These are phyloP conservation scores for Backusella westeae DNA, from an alignment of 192 early-diverging fungal genomes.

Conservation along the genomic window DNA sequence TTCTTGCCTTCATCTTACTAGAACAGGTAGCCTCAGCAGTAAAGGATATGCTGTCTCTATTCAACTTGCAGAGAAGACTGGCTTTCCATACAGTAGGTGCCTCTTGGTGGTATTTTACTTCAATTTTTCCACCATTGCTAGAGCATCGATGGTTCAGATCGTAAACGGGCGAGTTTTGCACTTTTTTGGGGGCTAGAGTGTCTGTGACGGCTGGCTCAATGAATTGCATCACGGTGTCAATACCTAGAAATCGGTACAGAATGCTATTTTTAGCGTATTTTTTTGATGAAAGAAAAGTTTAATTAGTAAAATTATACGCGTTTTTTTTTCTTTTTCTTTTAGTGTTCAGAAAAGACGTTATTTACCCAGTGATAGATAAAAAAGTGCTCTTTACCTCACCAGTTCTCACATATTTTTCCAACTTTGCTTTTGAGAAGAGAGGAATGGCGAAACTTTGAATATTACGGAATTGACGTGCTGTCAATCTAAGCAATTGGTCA, in stretches of 20 bases:
- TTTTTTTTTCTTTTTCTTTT: not conserved
- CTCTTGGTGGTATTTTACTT: not conserved
- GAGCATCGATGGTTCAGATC: not conserved
- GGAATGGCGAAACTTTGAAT: not conserved
- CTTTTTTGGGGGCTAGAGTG: not conserved
- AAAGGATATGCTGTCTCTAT: not conserved
- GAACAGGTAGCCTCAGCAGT: not conserved
- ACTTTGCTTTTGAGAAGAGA: not conserved
- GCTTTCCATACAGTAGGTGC: not conserved
- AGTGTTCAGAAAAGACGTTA: not conserved
- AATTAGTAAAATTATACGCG: not conserved
- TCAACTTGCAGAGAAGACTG: not conserved
- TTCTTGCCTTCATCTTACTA: not conserved
- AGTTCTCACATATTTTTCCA: not conserved
- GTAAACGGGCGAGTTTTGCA: not conserved
- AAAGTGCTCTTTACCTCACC: not conserved
- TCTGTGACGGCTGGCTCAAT: not conserved
- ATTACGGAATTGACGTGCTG: not conserved
- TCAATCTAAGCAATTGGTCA: not conserved
- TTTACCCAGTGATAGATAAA: not conserved
- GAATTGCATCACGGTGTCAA: not conserved
- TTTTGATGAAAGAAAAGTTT: not conserved
- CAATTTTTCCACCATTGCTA: not conserved
- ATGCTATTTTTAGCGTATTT: not conserved
- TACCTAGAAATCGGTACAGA: not conserved